Evolutionary conservation across 495 filamentous ascomycete genomes (phyloP), one percentile per base, ranked within the genome.

Genomic region (Penicillium diatomitis): DNA sequence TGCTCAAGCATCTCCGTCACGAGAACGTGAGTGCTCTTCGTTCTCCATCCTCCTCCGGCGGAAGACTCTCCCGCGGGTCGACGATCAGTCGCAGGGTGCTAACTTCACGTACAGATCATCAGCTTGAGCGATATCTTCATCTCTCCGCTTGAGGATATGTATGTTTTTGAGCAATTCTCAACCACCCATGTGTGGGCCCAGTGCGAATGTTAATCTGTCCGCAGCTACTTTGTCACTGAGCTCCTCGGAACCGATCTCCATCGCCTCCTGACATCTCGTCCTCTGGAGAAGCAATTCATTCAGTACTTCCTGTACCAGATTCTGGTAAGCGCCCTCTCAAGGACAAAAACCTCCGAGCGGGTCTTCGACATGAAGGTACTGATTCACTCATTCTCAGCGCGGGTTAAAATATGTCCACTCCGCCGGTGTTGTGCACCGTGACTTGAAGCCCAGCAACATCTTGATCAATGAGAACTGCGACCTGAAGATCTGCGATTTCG

Each of bases 281-380:
- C 92, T 1, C 80, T 98, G 38, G 92, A 98, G 73, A 97, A 95
- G 70, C 94, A 98, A 64, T 98, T 97, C 72, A 97, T 97, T 54
- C 92, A 98, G 74, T 98, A 97, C 72, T 98, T 98, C 67, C 78
- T 98, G 44, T 98, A 98, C 69, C 92, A 98, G 70, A 97, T 98
- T 59, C 79, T 97, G 72, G 91, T 95, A 68, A 54, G 60, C 20
- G 20, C 20, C 20, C 20, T 50, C 7, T 37, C 34, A 10, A 32
- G 7, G 34, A 0, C 33, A 6, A 37, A 33, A n/a, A 40, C 1
- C 8, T 1, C 38, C 12, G 4, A 4, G 4, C 8, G 9, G 30
- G 2, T 8, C 11, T 45, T 8, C 8, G 30, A 12, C 44, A 34
- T 28, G 9, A 36, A 8, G 5, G 6, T 43, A 58, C 63, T 76